Evolutionary conservation across 2,329 filamentous ascomycete genomes (phyloP), one percentile per base, ranked within the genome.

Genomic region (Microdochium paspali): DNA sequence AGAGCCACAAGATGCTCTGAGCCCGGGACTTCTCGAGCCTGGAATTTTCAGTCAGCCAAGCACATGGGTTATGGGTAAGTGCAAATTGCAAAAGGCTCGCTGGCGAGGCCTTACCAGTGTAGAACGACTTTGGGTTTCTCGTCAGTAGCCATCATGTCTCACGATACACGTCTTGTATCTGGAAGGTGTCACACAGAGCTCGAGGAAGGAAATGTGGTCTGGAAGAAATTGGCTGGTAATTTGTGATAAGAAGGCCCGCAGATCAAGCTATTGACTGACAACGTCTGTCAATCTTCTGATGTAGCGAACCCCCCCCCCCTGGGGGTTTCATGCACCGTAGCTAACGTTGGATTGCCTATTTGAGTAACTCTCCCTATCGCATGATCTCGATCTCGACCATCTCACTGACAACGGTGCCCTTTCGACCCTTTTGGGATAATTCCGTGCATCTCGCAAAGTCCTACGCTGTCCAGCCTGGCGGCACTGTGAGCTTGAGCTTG

Each of bases 1-100:
- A 77, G 6, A 95, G 81, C 87, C 87, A 95, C 42, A 93, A 70
- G 49, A 91, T 85, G 52, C 87, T 82, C 65, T 94, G 87, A 12
- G 87, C 81, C 55, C 90, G 85, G 48, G 89, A 94, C 56, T 85
- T 73, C 56, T 91, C 79, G 51, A 95, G 84, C 89, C 89, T 94
- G 54, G n/a, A 39, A 18, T 35, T 46, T 43, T 24, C 4, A 15
- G 35, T 39, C 6, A 44, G 31, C 13, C 7, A 7, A 7, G 26
- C 9, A 35, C 13, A 10, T n/a, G n/a, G 25, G 46, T 58, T 47
- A 57, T 43, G 44, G 46, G 24, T 44, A 46, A 24, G 50, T 35
- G 43, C 7, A 12, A 20, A 31, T 30, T 25, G 39, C 6, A 6
- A 47, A 28, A 20, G 23, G 15, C 24, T 18, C 9, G 20, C 25